Percentiles rank a stretch among this genome's conserved stretches.
Evolutionary conservation across 176 grass and related monocot species (phyloP).

Genomic region (Canna indica): DNA sequence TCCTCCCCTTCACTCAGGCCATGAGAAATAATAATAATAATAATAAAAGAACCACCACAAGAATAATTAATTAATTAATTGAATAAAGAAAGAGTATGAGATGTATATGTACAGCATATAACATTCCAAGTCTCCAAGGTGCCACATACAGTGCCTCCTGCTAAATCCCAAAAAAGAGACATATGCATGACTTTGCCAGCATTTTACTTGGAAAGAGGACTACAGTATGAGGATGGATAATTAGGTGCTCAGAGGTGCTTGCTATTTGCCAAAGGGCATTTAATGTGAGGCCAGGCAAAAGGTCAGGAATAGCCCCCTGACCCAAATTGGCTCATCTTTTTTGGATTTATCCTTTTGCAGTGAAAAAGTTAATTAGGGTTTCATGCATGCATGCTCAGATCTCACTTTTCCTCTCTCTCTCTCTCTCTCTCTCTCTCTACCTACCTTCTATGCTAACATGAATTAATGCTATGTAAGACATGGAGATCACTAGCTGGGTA

Average conservation of each 20-base stretch:
- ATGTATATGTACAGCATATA: background rate
- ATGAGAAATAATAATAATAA: background rate
- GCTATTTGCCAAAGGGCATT: constrained; percentile 32
- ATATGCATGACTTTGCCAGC: background rate
- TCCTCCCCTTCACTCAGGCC: background rate
- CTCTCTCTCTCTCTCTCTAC: background rate
- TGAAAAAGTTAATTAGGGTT: background rate
- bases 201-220: no score
- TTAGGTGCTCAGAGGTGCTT: background rate
- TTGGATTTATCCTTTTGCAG: background rate
- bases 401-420: background rate
- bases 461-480: no score
- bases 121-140: background rate
- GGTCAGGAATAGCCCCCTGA: constrained; percentile 16
- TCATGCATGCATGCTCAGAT: background rate
- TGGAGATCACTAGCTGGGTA: no score
- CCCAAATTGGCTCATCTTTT: constrained; percentile 2
- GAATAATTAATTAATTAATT: no score
- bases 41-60: background rate
- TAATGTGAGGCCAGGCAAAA: constrained; percentile 38
- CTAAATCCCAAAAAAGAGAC: background rate
- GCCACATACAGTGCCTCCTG: background rate
- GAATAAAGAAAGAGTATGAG: background rate
- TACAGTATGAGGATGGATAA: no score
- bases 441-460: background rate